These are phyloP conservation scores for Aspergillus melleus DNA, from an alignment of 2,329 filamentous ascomycete species.

Conservation along the genomic window DNA sequence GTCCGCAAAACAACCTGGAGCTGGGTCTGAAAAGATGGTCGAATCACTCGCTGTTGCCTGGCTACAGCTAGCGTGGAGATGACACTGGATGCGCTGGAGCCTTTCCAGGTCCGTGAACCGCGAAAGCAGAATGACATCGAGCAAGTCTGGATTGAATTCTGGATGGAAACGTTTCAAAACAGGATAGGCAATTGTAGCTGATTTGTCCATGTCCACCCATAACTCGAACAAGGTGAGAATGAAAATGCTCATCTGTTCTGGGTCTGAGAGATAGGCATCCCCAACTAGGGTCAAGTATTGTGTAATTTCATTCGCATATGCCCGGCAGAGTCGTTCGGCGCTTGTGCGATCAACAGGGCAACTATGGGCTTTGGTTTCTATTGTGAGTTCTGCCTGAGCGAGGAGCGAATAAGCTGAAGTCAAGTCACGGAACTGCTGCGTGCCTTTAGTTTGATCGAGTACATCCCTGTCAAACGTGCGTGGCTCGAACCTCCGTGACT, in stretches of 20 bases:
- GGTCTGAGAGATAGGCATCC: constrained; percentile 44
- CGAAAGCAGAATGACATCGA: constrained; percentile 59
- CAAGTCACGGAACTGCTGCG: constrained; percentile 12
- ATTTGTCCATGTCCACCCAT: constrained; percentile 59
- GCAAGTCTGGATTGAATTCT: constrained; percentile 48
- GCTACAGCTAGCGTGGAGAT: constrained; percentile 46
- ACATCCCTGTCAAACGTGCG: background rate
- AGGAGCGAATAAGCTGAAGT: constrained; percentile 13
- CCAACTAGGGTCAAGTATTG: constrained; percentile 36
- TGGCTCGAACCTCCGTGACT: background rate
- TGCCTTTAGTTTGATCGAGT: constrained; percentile 4
- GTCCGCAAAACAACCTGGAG: constrained; percentile 47
- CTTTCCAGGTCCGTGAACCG: constrained; percentile 50
- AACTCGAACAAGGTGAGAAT: constrained; percentile 58
- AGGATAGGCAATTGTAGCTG: constrained; percentile 44
- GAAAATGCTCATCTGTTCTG: constrained; percentile 53
- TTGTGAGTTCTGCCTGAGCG: constrained; percentile 10
- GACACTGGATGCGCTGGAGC: constrained; percentile 51
- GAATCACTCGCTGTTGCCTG: constrained; percentile 19
- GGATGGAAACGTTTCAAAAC: constrained; percentile 56
- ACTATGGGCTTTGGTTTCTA: background rate
- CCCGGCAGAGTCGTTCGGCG: constrained; percentile 25
- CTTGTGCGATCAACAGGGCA: background rate
- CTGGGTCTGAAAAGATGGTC: constrained; percentile 52
- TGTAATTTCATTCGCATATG: constrained; percentile 35